Conservation (phyloP, 202 grass and related monocot species). For the Setaria viridis region DNA sequence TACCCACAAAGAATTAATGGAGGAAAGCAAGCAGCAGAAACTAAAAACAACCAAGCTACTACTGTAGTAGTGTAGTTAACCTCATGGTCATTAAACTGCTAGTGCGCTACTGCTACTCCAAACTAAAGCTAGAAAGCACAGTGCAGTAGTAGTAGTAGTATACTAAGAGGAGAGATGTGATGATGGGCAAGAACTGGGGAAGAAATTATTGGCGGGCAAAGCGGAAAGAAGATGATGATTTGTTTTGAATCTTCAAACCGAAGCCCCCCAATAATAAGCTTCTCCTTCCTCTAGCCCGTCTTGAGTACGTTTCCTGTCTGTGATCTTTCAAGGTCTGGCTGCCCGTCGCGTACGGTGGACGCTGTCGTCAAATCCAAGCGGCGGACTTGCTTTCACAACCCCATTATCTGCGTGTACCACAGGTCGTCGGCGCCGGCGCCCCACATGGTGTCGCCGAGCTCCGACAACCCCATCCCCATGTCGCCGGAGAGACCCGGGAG, state of each 20-base stretch:
- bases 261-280: constrained; percentile 40
- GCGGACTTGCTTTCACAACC: constrained; percentile 25
- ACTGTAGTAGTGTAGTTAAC: not conserved
- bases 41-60: not conserved
- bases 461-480: constrained; percentile 48
- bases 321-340: not conserved
- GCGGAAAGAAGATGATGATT: not conserved
- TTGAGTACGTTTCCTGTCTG: not conserved
- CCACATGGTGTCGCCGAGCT: constrained; percentile 62
- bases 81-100: not conserved
- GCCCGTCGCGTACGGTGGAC: not conserved
- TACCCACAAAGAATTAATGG: constrained; percentile 21
- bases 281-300: constrained; percentile 38
- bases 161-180: not conserved
- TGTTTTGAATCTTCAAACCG: not conserved
- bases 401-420: constrained; percentile 69
- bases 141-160: not conserved
- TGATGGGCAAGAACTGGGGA: constrained; percentile 50
- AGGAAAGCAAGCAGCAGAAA: not conserved
- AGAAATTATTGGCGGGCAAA: constrained; percentile 47
- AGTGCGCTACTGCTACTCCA: constrained; percentile 11
- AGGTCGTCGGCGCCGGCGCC: constrained; percentile 54
- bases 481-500: constrained; percentile 9
- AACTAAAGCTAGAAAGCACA: constrained; percentile 9
- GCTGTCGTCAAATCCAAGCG: constrained; percentile 12